Evolutionary conservation across 176 grass and related monocot species (phyloP).

Genomic region (Carex kokanica): DNA sequence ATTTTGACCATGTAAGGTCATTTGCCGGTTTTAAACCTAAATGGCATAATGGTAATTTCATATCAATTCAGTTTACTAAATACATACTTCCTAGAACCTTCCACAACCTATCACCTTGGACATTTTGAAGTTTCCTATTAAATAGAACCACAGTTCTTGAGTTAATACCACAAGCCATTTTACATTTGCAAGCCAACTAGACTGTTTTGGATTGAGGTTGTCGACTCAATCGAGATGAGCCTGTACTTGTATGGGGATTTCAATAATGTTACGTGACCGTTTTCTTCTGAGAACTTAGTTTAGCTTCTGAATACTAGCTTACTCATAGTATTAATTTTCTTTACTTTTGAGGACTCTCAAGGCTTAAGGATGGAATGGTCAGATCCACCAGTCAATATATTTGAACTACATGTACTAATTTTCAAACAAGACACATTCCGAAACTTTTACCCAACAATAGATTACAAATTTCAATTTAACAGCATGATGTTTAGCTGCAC

Average conservation of each 20-base stretch:
- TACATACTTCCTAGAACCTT: neutral
- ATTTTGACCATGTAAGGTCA: neutral
- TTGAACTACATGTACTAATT: neutral
- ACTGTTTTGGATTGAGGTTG: neutral
- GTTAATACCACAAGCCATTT: neutral
- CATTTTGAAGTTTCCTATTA: neutral
- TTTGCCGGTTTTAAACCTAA: neutral
- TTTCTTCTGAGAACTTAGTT: neutral
- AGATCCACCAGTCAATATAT: neutral
- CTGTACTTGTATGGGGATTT: neutral
- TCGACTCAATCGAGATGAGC: neutral
- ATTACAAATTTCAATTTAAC: neutral
- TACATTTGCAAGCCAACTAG: neutral
- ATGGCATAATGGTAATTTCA: neutral
- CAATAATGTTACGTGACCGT: neutral
- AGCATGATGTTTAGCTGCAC: neutral
- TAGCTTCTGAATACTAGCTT: neutral
- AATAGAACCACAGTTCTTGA: neutral
- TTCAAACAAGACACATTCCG: neutral
- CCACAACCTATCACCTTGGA: neutral
- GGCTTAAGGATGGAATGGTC: neutral
- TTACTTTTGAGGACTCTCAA: neutral
- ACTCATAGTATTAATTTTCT: neutral
- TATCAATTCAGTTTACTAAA: neutral
- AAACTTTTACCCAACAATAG: neutral